Base-by-base conservation (phyloP, 2,329 filamentous ascomycete species). In the Ophiosphaerella herpotricha region DNA sequence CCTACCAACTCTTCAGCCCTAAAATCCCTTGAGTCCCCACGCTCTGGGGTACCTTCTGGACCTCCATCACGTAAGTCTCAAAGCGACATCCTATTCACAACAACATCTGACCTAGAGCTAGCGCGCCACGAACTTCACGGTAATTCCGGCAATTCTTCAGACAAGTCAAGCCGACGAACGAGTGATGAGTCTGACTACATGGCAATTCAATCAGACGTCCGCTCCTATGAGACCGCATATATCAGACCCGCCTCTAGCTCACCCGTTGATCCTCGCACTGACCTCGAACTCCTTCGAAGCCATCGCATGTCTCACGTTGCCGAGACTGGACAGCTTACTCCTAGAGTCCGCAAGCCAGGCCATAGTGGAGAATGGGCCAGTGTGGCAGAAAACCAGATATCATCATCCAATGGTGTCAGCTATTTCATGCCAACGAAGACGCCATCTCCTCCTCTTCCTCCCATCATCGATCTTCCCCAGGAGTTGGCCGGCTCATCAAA, bases 301-400 rank as follows among this genome's bases (percentile, higher is more conserved):
- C 77, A 79, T 55, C 77, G 78, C 29, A 64, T 77, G 46, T 80
- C 78, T 5, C 78, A 79, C 54, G 77, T 77, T 29, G 78, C 78
- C 14, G 78, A 80, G 62, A 80, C 76, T 32, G 78, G 78, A 13
- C 78, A 80, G 54, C 68, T 80, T 39, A 73, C 71, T 24, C 74
- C 74, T 18, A 58, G 75, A 52, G 67, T 72, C 33, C 72, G 73
- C 48, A 67, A 63, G 54, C 67, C 69, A 55, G 68, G 66, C 48
- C 60, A 63, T 47, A 73, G 70, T 47, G 69, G 65, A 51, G 73
- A 75, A 46, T 74, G 71, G 69, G 65, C 70, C 26, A 72, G 66
- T 52, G 59, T 67, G 16, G 63, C 63, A n/a, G 66, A 71, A 11
- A 68, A 68, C 41, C 47, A 66, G 23, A 64, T 61, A 42, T 60